Percentiles rank a stretch among this genome's conserved stretches.
Evolutionary conservation across 108 stramenopile species (phyloP).

Genomic region (Cylindrotheca fusiformis): DNA sequence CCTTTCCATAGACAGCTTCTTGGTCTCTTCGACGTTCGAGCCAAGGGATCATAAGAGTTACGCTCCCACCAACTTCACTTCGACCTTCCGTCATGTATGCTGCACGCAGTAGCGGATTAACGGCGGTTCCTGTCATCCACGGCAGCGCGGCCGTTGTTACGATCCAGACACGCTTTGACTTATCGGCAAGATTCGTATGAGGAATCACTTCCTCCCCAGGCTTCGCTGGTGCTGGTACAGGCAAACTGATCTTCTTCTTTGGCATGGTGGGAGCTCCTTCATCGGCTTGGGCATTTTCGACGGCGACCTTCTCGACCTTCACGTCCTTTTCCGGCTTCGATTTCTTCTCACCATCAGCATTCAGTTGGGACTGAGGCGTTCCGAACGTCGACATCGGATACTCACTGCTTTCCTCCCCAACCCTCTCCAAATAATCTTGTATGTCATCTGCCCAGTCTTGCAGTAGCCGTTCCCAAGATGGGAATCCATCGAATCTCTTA

Average conservation of each 20-base stretch:
- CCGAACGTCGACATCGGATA: conserved; percentile 44
- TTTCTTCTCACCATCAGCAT: no score
- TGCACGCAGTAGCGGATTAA: conserved; percentile 88
- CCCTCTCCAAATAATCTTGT: conserved; percentile 50
- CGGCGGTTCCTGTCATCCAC: conserved; percentile 93
- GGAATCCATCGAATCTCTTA: conserved; percentile 69
- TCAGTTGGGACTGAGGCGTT: conserved; percentile 26
- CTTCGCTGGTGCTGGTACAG: conserved; percentile 49
- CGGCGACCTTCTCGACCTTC: conserved; percentile 1
- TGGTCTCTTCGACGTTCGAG: conserved; percentile 66
- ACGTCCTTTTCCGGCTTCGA: conserved; percentile 19
- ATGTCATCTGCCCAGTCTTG: conserved; percentile 81
- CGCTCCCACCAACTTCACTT: conserved; percentile 50
- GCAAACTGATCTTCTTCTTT: conserved; percentile 28
- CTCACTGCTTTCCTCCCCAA: conserved; percentile 32
- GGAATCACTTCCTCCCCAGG: conserved; percentile 58
- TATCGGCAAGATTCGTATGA: conserved; percentile 69
- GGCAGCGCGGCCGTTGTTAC: conserved; percentile 89
- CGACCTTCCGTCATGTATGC: conserved; percentile 74
- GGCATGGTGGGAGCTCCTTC: not conserved
- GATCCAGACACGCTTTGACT: conserved; percentile 78
- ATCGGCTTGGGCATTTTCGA: not conserved
- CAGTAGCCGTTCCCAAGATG: conserved; percentile 70
- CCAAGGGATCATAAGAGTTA: conserved; percentile 89
- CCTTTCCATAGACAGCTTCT: conserved; percentile 52